Conservation (phyloP, 495 filamentous ascomycete species). For the Penicillium dipodomyicola region DNA sequence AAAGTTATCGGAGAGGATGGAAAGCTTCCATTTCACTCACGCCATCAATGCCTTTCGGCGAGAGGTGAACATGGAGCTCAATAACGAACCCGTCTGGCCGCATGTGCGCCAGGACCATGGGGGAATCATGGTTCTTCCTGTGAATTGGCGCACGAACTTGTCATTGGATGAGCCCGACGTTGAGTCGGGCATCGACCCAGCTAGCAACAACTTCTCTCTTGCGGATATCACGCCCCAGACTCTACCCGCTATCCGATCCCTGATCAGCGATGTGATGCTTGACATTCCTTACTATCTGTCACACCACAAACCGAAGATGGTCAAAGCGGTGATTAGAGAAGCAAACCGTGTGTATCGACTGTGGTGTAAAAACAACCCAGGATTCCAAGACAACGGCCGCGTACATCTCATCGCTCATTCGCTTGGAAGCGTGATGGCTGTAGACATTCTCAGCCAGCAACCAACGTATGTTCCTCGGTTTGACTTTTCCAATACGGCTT, state of each 20-base stretch:
- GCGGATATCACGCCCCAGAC: conserved; percentile 91
- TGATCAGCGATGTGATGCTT: conserved; percentile 96
- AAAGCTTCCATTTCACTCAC: conserved; percentile 96
- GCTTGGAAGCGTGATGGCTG: conserved; percentile 86
- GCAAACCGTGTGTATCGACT: conserved; percentile 91
- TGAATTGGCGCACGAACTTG: conserved; percentile 87
- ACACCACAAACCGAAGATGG: conserved; percentile 93
- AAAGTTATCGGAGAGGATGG: conserved; percentile 91
- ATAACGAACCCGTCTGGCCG: conserved; percentile 66
- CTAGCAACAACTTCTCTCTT: conserved; percentile 67
- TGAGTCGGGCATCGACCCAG: conserved; percentile 43
- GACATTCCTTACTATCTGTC: conserved; percentile 97
- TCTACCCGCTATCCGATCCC: conserved; percentile 80
- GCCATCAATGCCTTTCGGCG: conserved; percentile 89
- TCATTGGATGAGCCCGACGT: conserved; percentile 75
- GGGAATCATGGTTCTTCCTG: conserved; percentile 71
- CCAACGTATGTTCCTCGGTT: conserved; percentile 64
- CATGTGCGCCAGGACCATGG: conserved; percentile 69
- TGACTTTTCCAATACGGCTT: conserved; percentile 46
- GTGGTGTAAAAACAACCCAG: conserved; percentile 90
- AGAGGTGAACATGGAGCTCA: conserved; percentile 79
- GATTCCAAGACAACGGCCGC: conserved; percentile 73
- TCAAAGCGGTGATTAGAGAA: conserved; percentile 81
- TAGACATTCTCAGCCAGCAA: conserved; percentile 87
- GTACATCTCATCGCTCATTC: conserved; percentile 94